phyloP scores from a whole-genome alignment of 106 monocot genomes.

The Dendrobium chrysotoxum region DNA sequence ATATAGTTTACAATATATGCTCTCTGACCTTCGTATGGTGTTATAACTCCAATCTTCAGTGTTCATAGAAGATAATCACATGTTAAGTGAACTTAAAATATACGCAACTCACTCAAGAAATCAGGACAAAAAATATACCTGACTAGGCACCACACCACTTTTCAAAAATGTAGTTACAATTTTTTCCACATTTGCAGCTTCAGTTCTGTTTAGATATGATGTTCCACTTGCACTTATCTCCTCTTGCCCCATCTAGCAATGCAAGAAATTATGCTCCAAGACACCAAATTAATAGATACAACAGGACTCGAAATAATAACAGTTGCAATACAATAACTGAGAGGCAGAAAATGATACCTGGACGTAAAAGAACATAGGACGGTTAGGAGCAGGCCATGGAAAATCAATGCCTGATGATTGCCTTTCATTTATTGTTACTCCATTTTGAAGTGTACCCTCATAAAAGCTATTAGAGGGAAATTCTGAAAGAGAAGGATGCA shows the following conservation, averaged over 20 bases:
- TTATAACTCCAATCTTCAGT: conserved; percentile 93
- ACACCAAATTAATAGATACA: background rate
- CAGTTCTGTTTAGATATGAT: conserved; percentile 95
- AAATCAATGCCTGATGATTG: conserved; percentile 91
- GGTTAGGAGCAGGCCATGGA: conserved; percentile 96
- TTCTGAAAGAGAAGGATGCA: conserved; percentile 96
- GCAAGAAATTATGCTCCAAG: background rate
- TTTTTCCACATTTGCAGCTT: conserved; percentile 98
- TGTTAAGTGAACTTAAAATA: background rate
- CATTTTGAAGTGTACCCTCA: conserved; percentile 98
- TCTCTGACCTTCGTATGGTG: conserved; percentile 97
- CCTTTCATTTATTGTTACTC: conserved; percentile 93
- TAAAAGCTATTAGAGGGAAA: conserved; percentile 99
- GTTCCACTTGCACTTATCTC: conserved; percentile 99
- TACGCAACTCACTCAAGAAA: background rate
- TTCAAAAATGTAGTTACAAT: conserved; percentile 95
- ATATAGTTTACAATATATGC: conserved; percentile 99
- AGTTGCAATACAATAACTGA: background rate
- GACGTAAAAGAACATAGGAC: conserved; percentile 99
- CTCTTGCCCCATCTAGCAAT: conserved; percentile 93
- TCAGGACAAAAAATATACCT: conserved; percentile 29
- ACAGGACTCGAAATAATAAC: background rate
- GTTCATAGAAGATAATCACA: background rate
- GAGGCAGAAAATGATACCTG: conserved; percentile 44
- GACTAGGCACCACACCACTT: conserved; percentile 93